Base-by-base conservation (phyloP, 2,329 filamentous ascomycete genomes). In the Chrysosphaeria jannelii region DNA sequence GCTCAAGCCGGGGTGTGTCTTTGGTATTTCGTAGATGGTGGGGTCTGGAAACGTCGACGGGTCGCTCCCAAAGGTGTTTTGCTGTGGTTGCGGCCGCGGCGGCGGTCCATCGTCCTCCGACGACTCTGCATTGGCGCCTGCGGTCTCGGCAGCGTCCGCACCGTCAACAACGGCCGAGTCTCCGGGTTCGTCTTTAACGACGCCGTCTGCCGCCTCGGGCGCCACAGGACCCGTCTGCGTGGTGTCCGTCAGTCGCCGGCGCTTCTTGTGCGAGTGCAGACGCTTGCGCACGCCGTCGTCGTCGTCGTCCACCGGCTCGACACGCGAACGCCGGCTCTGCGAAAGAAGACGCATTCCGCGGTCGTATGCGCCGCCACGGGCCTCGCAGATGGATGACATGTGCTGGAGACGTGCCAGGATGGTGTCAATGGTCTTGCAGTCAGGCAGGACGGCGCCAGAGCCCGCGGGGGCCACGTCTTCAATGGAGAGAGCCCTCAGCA, bases 1-100 rank as follows among this genome's bases (percentile, higher is more conserved):
- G 3, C 63, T 55, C 68, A 90, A 89, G 31, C 57, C 66, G 1
- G 66, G 57, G 1, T 58, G 57, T 13, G 79, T 53, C 0, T 67
- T 54, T 26, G 67, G 66, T 30, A 97, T 91, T 39, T 97, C 72
- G 48, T 97, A 97, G 23, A 91, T 57, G 17, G 81, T 90, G 2
- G 79, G 78, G 38, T 97, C 85, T 11, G 62, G 61, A 36, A 81
- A 90, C n/a, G 66, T 76, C 13, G 76, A 72, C 0, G 81, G 81
- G 38, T 93, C 78, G 19, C 81, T 68, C 28, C 81, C 81, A 41
- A 91, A 93, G 1, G 76, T 79, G 44, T 89, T 74, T 36, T 67
- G 66, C 28, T 79, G 69, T 5, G 72, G 76, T 19, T 58, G 53
- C 23, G 67, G 61, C 13, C 58, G 54, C 30, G 54, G 53, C 36